Percentiles rank a stretch among this genome's conserved stretches.
These are phyloP conservation scores for Ambrosiella beaveri DNA, from an alignment of 2,329 filamentous ascomycete species.

Conservation along the genomic window DNA sequence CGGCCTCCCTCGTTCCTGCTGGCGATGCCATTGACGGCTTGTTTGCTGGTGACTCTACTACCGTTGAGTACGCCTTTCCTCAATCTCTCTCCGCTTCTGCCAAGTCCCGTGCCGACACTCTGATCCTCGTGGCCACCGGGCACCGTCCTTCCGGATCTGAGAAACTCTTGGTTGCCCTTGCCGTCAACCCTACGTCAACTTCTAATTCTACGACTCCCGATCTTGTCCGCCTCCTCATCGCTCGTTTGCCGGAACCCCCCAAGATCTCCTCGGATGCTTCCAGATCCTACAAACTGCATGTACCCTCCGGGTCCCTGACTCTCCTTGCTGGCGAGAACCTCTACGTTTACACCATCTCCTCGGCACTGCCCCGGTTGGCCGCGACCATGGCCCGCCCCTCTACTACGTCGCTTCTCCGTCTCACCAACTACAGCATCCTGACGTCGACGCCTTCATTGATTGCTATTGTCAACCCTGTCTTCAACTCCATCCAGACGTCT, in stretches of 20 bases:
- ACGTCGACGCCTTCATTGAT: conserved; percentile 39
- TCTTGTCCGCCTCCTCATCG: conserved; percentile 24
- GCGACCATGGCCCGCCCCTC: conserved; percentile 34
- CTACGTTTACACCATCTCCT: conserved; percentile 45
- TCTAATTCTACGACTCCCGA: conserved; percentile 14
- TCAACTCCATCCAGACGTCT: conserved; percentile 40
- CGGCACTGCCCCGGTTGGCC: conserved; percentile 41
- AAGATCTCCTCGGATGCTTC: conserved; percentile 2
- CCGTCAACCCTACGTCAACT: conserved; percentile 13
- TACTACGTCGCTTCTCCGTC: conserved; percentile 44
- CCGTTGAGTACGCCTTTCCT: conserved; percentile 12
- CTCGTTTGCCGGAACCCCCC: conserved; percentile 19
- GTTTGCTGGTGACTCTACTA: conserved; percentile 36
- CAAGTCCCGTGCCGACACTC: conserved; percentile 29
- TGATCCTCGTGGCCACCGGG: conserved; percentile 25
- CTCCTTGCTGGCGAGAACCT: conserved; percentile 38
- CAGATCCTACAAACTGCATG: conserved; percentile 37
- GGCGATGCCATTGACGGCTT: conserved; percentile 35
- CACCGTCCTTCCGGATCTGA: conserved; percentile 14
- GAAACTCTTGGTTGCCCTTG: conserved; percentile 22
- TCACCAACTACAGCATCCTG: conserved; percentile 50
- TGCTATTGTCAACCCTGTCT: conserved; percentile 52
- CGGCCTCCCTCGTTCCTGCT: conserved; percentile 28
- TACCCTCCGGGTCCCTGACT: conserved; percentile 45
- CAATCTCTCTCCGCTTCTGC: conserved; percentile 1